These are phyloP conservation scores for Macroventuria anomochaeta DNA, from an alignment of 2,329 filamentous ascomycete species.

Conservation along the genomic window DNA sequence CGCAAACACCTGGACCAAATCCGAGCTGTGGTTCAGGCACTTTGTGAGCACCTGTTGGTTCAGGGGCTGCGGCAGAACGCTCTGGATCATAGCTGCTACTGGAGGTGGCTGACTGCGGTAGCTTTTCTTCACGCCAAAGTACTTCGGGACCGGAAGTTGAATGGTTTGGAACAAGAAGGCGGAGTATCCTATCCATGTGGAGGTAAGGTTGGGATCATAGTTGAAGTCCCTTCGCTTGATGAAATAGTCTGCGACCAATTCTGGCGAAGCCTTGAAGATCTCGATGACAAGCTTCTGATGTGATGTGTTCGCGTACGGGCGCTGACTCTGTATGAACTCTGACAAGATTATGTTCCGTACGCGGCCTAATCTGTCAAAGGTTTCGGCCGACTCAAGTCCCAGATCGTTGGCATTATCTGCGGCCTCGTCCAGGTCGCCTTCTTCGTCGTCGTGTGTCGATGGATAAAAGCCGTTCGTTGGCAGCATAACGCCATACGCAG, in stretches of 20 bases:
- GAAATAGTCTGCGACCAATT: constrained; percentile 89
- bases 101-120: constrained; percentile 77
- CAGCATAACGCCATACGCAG: constrained; percentile 75
- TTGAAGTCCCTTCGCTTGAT: constrained; percentile 75
- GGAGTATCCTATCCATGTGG: constrained; percentile 94
- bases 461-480: constrained; percentile 86
- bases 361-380: constrained; percentile 73
- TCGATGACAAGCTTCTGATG: constrained; percentile 82
- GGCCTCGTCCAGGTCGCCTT: constrained; percentile 45
- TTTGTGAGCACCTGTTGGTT: constrained; percentile 79
- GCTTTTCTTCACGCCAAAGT: constrained; percentile 70
- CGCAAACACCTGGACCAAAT: constrained; percentile 83
- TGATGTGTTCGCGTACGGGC: constrained; percentile 80
- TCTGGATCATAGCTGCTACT: constrained; percentile 79
- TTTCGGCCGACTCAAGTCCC: constrained; percentile 72
- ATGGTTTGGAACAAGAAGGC: constrained; percentile 85
- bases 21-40: constrained; percentile 78
- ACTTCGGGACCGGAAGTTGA: constrained; percentile 72
- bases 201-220: constrained; percentile 89
- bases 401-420: constrained; percentile 63
- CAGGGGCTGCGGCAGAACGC: constrained; percentile 81
- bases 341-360: constrained; percentile 82
- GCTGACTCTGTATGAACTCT: constrained; percentile 77
- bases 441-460: constrained; percentile 67
- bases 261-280: constrained; percentile 82